Conservation (phyloP, 345 rosid species). For the Leavenworthia alabamica region DNA sequence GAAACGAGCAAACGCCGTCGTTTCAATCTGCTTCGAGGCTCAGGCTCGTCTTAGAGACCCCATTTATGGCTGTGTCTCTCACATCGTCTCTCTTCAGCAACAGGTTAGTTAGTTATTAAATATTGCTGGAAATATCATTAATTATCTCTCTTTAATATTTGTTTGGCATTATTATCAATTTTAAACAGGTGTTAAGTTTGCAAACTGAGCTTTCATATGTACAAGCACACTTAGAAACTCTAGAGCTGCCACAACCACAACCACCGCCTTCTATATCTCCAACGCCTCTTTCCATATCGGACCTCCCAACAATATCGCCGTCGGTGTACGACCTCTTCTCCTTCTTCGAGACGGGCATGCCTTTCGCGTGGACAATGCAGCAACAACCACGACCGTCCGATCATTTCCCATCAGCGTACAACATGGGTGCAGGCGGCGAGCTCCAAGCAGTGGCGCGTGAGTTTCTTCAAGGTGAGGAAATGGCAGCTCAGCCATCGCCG, state of each 20-base stretch:
- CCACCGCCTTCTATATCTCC: constrained; percentile 40
- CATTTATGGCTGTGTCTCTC: constrained; percentile 68
- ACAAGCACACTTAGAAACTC: constrained; percentile 62
- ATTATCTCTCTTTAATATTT: not conserved
- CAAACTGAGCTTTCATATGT: constrained; percentile 74
- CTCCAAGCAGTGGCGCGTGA: constrained; percentile 68
- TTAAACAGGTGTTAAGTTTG: constrained; percentile 55
- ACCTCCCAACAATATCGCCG: constrained; percentile 55
- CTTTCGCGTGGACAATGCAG: constrained; percentile 40
- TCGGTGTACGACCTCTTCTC: constrained; percentile 54
- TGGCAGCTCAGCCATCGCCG: constrained; percentile 37
- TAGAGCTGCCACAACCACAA: constrained; percentile 54
- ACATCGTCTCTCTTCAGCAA: constrained; percentile 73
- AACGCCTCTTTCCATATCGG: constrained; percentile 58
- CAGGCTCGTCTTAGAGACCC: constrained; percentile 72
- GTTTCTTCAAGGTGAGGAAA: constrained; percentile 47
- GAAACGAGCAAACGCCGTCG: constrained; percentile 63
- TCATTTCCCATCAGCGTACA: constrained; percentile 28
- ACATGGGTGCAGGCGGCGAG: constrained; percentile 50
- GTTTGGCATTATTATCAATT: constrained; percentile 10
- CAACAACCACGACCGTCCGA: constrained; percentile 54
- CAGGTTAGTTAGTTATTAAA: constrained; percentile 37
- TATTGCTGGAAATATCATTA: constrained; percentile 17
- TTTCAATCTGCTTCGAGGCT: constrained; percentile 68
- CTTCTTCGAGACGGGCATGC: constrained; percentile 53